These are phyloP conservation scores for Parathielavia hyrcaniae DNA, from an alignment of 495 filamentous ascomycete species.

Conservation along the genomic window DNA sequence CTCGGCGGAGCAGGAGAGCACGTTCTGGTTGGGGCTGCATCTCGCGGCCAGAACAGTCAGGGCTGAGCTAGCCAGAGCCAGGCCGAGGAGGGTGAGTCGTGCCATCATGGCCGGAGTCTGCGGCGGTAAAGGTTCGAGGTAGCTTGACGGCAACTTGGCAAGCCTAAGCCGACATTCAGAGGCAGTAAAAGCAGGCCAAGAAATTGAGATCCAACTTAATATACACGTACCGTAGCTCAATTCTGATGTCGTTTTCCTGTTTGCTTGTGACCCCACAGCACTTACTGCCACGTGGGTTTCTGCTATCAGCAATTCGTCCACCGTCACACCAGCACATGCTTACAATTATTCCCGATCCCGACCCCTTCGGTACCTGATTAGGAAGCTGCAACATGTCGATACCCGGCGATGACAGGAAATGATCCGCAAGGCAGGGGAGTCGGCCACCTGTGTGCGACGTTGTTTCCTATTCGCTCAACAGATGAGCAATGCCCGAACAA, in stretches of 20 bases:
- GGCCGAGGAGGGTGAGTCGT: not conserved
- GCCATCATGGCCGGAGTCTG: not conserved
- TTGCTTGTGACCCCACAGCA: too few relatives aligned
- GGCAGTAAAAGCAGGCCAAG: not conserved
- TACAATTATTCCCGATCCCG: not conserved
- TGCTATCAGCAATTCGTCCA: not conserved
- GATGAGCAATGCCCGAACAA: too few relatives aligned
- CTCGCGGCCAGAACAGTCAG: not conserved
- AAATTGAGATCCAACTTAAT: not conserved
- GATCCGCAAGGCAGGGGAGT: not conserved
- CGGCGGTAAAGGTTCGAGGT: not conserved
- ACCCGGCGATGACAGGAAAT: not conserved
- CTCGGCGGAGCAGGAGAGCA: conserved; percentile 43
- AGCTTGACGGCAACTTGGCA: not conserved
- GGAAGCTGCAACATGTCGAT: not conserved
- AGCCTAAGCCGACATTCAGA: not conserved
- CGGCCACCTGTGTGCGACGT: not conserved
- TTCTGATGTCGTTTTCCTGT: not conserved
- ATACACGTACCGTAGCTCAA: not conserved
- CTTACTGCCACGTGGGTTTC: not conserved
- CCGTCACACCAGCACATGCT: not conserved
- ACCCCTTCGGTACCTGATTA: not conserved
- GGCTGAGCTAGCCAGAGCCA: not conserved
- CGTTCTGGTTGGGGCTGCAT: conserved; percentile 18
- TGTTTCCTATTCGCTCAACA: not conserved